Conservation (phyloP, 441 rosid genomes). For the Eutrema salsugineum region DNA sequence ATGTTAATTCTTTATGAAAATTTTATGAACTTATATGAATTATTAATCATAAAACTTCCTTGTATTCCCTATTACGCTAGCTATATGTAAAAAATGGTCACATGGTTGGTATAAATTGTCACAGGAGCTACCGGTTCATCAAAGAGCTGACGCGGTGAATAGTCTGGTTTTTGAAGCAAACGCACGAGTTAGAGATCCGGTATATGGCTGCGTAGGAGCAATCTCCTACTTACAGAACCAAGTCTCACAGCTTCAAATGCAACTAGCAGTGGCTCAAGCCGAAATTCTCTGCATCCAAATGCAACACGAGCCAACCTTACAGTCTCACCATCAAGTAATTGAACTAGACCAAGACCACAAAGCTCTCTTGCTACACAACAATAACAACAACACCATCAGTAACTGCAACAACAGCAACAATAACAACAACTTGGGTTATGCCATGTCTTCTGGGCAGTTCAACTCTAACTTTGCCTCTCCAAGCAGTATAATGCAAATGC, state of each 20-base stretch:
- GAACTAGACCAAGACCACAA: constrained; percentile 40
- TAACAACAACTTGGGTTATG: constrained; percentile 32
- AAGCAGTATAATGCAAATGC: constrained; percentile 41
- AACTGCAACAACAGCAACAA: constrained; percentile 23
- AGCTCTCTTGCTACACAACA: constrained; percentile 37
- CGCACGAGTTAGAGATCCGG: constrained; percentile 90
- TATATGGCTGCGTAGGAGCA: constrained; percentile 91
- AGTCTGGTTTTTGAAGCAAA: constrained; percentile 91
- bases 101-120: not conserved
- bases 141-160: constrained; percentile 89
- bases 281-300: constrained; percentile 87
- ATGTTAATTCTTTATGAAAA: not conserved
- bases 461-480: constrained; percentile 49
- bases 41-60: not conserved
- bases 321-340: constrained; percentile 31
- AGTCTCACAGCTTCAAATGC: constrained; percentile 88
- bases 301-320: constrained; percentile 53
- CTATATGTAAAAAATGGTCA: not conserved
- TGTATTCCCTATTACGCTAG: not conserved
- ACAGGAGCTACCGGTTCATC: constrained; percentile 81
- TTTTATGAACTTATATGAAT: not conserved
- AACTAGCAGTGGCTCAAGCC: constrained; percentile 87
- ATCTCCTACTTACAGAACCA: constrained; percentile 84
- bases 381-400: not conserved
- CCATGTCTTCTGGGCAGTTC: constrained; percentile 37